Evolutionary conservation across 1,284 basidiomycete genomes (phyloP), one percentile per base, ranked within the genome.

Genomic region (Austroboletus niveus): DNA sequence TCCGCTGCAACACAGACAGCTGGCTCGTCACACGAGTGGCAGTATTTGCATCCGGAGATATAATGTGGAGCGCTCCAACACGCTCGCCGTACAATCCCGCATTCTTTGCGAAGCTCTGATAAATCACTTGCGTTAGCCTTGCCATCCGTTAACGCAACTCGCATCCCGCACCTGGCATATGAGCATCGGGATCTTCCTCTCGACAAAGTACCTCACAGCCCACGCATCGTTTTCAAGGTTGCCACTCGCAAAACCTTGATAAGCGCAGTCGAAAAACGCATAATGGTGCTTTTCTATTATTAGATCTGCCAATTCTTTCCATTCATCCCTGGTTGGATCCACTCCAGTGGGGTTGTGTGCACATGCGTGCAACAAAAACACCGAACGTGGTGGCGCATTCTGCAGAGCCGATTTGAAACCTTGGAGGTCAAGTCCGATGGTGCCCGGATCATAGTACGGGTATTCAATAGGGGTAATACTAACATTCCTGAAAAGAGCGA

Each of bases 281-380:
- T 85, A 95, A 70, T 95, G 94, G 17, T 81, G 77, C 73, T 89
- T 91, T 48, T 78, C 72, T 42, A 86, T 68, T 69, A 98, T 86
- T 48, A 88, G 75, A 42, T 88, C 80, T 47, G 87, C 89, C 60
- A 98, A 82, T 57, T 80, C 70, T 58, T 82, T 76, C 96, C 96
- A 99, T 68, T 99, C 91, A 57, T 90, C 89, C 46, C 75, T 72
- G 27, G 92, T 95, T 31, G 95, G 92, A 72, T 99, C 96, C 8
- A 97, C 92, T 3, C 96, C 94, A 0, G 95, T 98, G 5, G 96
- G 96, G 65, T 96, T 95, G 70, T 96, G 95, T 39, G 96, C 96
- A 69, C 94, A 95, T 8, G 92, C 92, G 65, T 97, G 93, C 42
- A 99, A 70, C 57, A 99, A 73, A 69, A 98, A 89, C 45, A 94